phyloP scores from a whole-genome alignment of 176 grass and related monocot species.

The Phoenix roebelenii region DNA sequence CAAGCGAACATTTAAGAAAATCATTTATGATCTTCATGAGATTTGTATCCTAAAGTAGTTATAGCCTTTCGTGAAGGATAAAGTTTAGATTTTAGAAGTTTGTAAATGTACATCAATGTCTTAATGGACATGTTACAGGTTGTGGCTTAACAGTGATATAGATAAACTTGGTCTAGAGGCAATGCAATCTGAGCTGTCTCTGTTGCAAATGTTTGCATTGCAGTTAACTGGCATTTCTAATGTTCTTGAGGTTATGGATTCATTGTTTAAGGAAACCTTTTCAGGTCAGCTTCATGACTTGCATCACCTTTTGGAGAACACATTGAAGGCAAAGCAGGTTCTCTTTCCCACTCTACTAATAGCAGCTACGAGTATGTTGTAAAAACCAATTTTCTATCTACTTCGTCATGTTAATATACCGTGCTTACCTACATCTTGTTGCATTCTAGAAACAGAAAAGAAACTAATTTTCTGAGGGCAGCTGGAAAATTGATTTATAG shows the following conservation, averaged over 20 bases:
- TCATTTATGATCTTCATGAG: slow-evolving; percentile 39
- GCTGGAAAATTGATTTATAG: too few relatives aligned
- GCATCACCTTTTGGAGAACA: slow-evolving; percentile 67
- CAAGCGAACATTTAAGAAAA: slow-evolving; percentile 43
- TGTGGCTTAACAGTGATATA: slow-evolving; percentile 41
- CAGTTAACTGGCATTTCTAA: slow-evolving; percentile 70
- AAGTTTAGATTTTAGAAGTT: too few relatives aligned
- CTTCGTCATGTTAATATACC: too few relatives aligned
- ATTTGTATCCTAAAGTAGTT: slow-evolving; percentile 66
- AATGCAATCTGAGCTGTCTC: slow-evolving; percentile 46
- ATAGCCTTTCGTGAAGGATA: slow-evolving; percentile 9
- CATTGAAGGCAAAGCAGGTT: slow-evolving; percentile 89
- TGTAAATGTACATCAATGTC: too few relatives aligned
- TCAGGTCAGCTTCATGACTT: slow-evolving; percentile 66
- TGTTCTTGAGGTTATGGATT: slow-evolving; percentile 75
- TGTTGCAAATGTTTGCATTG: slow-evolving; percentile 61
- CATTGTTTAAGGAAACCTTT: slow-evolving; percentile 64
- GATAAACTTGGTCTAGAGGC: slow-evolving; percentile 39
- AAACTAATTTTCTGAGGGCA: too few relatives aligned
- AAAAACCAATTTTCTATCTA: too few relatives aligned
- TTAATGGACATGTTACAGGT: background rate
- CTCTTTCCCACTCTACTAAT: slow-evolving; percentile 4
- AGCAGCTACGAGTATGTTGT: too few relatives aligned
- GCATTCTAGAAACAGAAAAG: too few relatives aligned
- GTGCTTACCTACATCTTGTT: too few relatives aligned